Evolutionary conservation across 345 rosid genomes (phyloP).

Genomic region (Carallia brachiata): DNA sequence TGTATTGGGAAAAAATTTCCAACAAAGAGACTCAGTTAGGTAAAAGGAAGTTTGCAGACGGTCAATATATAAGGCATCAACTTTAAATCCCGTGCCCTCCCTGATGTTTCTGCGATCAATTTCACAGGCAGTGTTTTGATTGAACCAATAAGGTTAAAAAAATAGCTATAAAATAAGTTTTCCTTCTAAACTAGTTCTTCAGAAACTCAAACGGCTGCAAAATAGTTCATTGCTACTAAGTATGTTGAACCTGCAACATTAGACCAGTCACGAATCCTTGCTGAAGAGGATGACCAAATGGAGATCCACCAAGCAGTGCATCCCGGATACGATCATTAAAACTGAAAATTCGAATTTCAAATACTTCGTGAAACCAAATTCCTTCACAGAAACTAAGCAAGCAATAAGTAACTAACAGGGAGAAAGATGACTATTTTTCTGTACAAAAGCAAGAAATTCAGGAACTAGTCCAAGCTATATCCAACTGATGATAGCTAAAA

Average conservation of each 20-base stretch:
- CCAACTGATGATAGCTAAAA: too few relatives aligned
- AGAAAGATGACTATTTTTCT: constrained; percentile 1
- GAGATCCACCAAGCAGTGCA: constrained; percentile 97
- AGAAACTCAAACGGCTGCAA: too few relatives aligned
- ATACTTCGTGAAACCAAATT: constrained; percentile 9
- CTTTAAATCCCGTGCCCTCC: too few relatives aligned
- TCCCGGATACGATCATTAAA: constrained; percentile 96
- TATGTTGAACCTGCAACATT: constrained; percentile 60
- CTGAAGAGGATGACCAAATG: constrained; percentile 95
- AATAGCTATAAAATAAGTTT: background rate
- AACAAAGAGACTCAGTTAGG: too few relatives aligned
- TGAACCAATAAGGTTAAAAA: background rate
- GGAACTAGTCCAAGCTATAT: background rate
- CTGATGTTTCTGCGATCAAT: too few relatives aligned
- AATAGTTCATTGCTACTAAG: background rate
- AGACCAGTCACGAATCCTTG: constrained; percentile 94
- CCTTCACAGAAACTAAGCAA: background rate
- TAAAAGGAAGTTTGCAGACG: too few relatives aligned
- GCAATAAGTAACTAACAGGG: background rate
- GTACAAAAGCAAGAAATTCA: constrained; percentile 3
- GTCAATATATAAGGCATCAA: too few relatives aligned
- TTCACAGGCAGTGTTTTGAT: too few relatives aligned
- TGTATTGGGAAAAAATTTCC: too few relatives aligned
- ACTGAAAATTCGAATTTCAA: constrained; percentile 43
- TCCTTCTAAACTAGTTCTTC: background rate